These are phyloP conservation scores for Capsella bursapastoris DNA, from an alignment of 345 rosid genomes.

Conservation along the genomic window DNA sequence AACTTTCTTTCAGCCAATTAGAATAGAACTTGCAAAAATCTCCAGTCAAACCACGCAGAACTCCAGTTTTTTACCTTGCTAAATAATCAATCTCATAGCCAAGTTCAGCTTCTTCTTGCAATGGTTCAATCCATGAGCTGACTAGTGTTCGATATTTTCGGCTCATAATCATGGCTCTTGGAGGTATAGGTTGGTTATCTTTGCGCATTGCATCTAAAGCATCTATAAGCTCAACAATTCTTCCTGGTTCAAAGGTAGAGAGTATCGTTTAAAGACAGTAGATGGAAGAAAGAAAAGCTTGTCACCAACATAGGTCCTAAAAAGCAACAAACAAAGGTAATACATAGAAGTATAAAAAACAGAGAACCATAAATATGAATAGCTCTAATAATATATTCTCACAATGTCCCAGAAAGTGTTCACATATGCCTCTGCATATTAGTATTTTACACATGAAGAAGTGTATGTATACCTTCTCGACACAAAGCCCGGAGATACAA, in stretches of 20 bases:
- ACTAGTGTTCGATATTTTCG: conserved; percentile 91
- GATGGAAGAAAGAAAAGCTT: not conserved
- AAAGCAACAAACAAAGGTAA: conserved; percentile 7
- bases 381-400: conserved; percentile 2
- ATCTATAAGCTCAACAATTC: conserved; percentile 83
- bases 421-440: conserved; percentile 13
- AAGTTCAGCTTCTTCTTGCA: conserved; percentile 96
- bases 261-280: conserved; percentile 4
- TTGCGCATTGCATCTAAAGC: conserved; percentile 88
- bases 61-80: conserved; percentile 61
- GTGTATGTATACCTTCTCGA: conserved; percentile 74
- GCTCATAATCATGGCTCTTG: conserved; percentile 91
- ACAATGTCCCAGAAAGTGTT: not conserved
- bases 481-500: conserved; percentile 94
- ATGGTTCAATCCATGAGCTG: conserved; percentile 98
- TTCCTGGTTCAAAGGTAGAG: conserved; percentile 65
- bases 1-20: conserved; percentile 18
- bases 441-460: not conserved
- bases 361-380: conserved; percentile 17
- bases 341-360: not conserved
- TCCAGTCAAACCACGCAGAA: conserved; percentile 10
- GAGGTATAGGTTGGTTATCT: conserved; percentile 85
- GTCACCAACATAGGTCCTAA: conserved; percentile 10
- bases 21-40: conserved; percentile 18
- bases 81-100: conserved; percentile 90